Evolutionary conservation across 163 green algal genomes (phyloP).

Genomic region (Coccomyxa subellipsoidea): DNA sequence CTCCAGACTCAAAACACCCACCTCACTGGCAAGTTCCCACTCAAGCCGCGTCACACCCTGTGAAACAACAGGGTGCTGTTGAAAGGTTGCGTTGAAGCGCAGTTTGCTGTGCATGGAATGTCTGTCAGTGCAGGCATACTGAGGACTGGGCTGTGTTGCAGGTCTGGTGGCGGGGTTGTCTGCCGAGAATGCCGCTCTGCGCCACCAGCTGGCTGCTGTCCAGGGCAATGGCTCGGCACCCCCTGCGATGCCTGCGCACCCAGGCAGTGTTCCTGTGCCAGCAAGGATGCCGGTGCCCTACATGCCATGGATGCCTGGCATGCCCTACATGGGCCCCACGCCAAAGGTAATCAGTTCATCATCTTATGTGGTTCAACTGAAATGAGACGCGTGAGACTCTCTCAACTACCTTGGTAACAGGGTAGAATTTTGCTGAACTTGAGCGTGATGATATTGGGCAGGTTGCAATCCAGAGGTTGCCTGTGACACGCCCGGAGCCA

Average conservation of each 20-base stretch:
- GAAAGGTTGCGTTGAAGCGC: no score
- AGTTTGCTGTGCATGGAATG: no score
- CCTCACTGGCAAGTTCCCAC: conserved; percentile 12
- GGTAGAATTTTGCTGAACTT: not conserved
- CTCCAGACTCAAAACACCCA: conserved; percentile 25
- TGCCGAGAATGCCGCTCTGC: conserved; percentile 27
- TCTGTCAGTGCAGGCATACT: no score
- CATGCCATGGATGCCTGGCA: not conserved
- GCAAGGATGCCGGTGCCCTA: not conserved
- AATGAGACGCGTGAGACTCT: no score
- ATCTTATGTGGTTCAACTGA: no score
- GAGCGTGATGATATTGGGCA: not conserved
- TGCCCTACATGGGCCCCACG: not conserved
- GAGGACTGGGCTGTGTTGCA: no score
- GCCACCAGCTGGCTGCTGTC: conserved; percentile 25
- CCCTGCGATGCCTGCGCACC: not conserved
- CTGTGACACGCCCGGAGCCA: not conserved
- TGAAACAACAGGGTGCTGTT: no score
- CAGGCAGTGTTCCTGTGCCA: not conserved
- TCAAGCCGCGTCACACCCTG: not conserved
- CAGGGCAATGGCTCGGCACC: not conserved
- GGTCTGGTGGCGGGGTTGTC: conserved; percentile 23
- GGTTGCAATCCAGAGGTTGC: not conserved
- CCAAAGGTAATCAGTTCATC: not conserved
- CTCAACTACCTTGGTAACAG: no score